Conservation (phyloP, 805 yeast genomes). For the Diddensiella transvaalensis region DNA sequence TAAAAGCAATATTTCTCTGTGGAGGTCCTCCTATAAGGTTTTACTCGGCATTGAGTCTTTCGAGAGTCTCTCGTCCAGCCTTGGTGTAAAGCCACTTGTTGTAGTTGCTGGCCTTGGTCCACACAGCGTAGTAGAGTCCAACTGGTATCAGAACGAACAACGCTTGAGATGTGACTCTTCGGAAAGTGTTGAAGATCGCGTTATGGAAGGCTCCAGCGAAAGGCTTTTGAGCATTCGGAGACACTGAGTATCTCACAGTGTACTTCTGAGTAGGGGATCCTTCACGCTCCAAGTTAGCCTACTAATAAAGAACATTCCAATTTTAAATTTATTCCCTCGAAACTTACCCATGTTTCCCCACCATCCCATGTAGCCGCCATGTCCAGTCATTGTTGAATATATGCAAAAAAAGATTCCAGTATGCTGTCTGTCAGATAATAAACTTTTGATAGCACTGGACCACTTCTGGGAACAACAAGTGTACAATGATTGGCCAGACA, state of each 20-base stretch:
- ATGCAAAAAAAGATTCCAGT: not conserved
- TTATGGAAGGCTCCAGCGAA: constrained; percentile 80
- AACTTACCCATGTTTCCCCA: constrained; percentile 83
- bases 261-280: constrained; percentile 26
- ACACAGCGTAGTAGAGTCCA: constrained; percentile 75
- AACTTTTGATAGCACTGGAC: too few relatives aligned
- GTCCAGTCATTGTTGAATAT: constrained; percentile 55
- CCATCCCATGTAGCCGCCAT: constrained; percentile 89
- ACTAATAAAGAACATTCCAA: too few relatives aligned
- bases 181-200: constrained; percentile 87
- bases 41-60: constrained; percentile 40
- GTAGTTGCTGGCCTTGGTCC: constrained; percentile 85
- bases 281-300: too few relatives aligned
- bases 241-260: constrained; percentile 76
- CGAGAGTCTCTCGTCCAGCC: constrained; percentile 95
- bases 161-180: constrained; percentile 87
- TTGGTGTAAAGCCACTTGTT: constrained; percentile 91
- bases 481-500: not conserved
- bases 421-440: too few relatives aligned
- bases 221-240: constrained; percentile 92
- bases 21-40: too few relatives aligned
- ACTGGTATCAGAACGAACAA: constrained; percentile 76
- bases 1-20: too few relatives aligned
- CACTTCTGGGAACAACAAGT: not conserved
- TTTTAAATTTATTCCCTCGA: too few relatives aligned